Evolutionary conservation across 345 rosid species (phyloP), one percentile per base, ranked within the genome.

Genomic region (Salix udensis): DNA sequence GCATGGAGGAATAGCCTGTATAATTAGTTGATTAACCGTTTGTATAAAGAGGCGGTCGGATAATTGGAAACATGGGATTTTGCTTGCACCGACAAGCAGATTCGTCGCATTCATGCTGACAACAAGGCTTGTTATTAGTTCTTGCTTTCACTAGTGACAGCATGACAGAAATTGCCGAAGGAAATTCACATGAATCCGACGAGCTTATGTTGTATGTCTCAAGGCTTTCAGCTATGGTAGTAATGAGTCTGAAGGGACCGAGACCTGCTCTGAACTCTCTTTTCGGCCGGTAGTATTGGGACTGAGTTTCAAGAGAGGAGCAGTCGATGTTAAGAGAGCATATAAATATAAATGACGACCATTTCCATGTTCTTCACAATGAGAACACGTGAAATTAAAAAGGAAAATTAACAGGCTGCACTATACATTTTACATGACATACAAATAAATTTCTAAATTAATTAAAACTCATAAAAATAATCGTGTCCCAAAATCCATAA

Each of bases 81-180:
- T 12, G n/a, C 61, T 73, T 78, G 81, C 81, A 73, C 21, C 19
- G 69, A 55, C 50, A 21, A 23, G 76, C 66, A 5, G 36, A 37
- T 44, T 42, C 60, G 60, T 58, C 68, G 9, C 81, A 40, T 13
- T 66, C 42, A 68, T 78, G 81, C 68, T 14, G 46, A 26, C 81
- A 73, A 40, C 69, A n/a, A 23, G 77, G 77, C 36, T 67, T 66
- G 31, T 73, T 55, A n/a, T 73, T 26, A 42, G 68, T 40, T 21
- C 2, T 23, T 55, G 76, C 81, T n/a, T 67, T 21, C 66, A 66
- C 37, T 11, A 78, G 36, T 1, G 81, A 67, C 67, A 30, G 15
- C 60, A 78, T 67, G 52, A 77, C 69, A 26, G 14, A 58, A 31
- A 78, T 28, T 16, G 52, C 46, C 67, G 73, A 67, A 30, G 76